Base-by-base conservation (phyloP, 495 filamentous ascomycete species). In the Xylaria longipes region DNA sequence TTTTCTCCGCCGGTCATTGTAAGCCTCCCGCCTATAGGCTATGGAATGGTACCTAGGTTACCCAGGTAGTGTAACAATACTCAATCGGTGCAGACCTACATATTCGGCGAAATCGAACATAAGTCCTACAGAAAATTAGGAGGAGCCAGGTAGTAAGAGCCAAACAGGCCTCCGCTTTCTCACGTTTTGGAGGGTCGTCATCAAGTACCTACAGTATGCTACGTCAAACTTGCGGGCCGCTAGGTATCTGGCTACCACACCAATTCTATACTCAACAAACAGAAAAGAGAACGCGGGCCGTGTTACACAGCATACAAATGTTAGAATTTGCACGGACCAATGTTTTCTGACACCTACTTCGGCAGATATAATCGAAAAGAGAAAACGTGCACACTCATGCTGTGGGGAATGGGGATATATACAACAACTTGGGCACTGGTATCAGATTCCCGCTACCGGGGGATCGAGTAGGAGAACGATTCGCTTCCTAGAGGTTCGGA, bases 401-500 rank as follows among this genome's bases (percentile, higher is more conserved):
- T 1, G 12, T 29, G 20, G 25, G 25, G 25, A 31, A n/a, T 1
- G 11, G 4, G 20, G 6, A 22, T 54, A 54, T 25, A 52, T 54
- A 5, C 50, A 4, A 15, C 56, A 58, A 37, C 31, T 56, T 17
- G 29, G 27, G 2, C 20, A 15, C 43, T 7, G 17, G n/a, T n/a
- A 39, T n/a, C 35, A 14, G 31, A 7, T 58, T 17, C 27, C n/a
- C n/a, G n/a, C n/a, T n/a, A 43, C 33, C 20, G 8, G 27, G 35
- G 37, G n/a, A 25, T 63, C 54, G 60, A 45, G 39, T 45, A 3
- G 25, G 14, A 22, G 12, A 25, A 67, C 35, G 48, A 67, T 54
- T 67, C 27, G 64, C 45, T 67, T 67, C 65, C 65, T 50, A 58
- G 65, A 56, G 65, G 35, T 29, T 57, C n/a, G 63, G 65, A 48